Base-by-base conservation (phyloP, 2,329 filamentous ascomycete species). In the Penicillium sp. region DNA sequence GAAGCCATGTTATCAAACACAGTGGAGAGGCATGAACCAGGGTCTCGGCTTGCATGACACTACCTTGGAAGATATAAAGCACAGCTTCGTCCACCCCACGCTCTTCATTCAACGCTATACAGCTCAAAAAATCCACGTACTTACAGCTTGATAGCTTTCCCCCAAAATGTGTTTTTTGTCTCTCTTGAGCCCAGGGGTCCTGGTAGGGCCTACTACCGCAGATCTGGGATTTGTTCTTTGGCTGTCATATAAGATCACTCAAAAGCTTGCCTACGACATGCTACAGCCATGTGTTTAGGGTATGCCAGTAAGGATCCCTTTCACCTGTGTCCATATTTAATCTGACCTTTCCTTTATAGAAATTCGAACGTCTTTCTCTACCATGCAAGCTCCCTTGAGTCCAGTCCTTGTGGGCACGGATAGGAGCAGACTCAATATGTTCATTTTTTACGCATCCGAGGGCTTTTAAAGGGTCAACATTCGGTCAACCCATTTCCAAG, bases 201-300 rank as follows among this genome's bases (percentile, higher is more conserved):
- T 45, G 44, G 26, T 18, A 23, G 18, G 42, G 7, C 28, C 16
- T 33, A 21, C 15, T 6, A 2, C 42, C 21, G 47, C 39, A 3
- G 56, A 58, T 44, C 44, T 58, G 24, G 54, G 54, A 44, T 54
- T 60, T 18, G 26, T 52, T 13, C 15, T 54, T 15, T 60, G 58
- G 58, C 31, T 60, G 28, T 54, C 58, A 6, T 60, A 51, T 26
- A 56, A 58, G 41, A 58, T 60, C 18, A 46, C 29, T 2, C 43
- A 36, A 39, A 56, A 54, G 34, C 51, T 60, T 26, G 34, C 45
- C 3, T 26, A 41, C 23, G 28, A 54, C 18, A 36, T 48, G 23
- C 23, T 48, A 16, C 34, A 31, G 16, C 47, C 47, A 6, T 43
- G 38, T 24, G 16, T 16, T 31, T 47, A 38, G 13, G 8, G 9